phyloP scores from a whole-genome alignment of 345 rosid species.

The Clarkia xantiana region DNA sequence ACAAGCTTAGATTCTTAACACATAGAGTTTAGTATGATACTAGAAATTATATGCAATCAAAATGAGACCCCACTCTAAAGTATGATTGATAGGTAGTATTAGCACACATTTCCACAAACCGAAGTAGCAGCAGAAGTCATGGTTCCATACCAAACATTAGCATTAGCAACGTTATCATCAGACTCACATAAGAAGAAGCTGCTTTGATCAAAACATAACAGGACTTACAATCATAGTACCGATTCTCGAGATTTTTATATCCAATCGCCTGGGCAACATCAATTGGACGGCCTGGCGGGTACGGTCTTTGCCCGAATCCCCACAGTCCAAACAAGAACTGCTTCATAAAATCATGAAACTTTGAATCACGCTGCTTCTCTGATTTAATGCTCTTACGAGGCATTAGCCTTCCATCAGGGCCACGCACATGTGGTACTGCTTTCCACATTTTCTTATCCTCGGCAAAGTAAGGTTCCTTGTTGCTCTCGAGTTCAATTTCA shows the following conservation, averaged over 20 bases:
- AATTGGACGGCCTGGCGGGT: constrained; percentile 66
- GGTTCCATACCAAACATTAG: too few species aligned
- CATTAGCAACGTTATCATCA: too few species aligned
- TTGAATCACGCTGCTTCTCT: constrained; percentile 62
- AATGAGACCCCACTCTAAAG: too few species aligned
- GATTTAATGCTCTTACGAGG: constrained; percentile 69
- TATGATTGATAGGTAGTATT: too few species aligned
- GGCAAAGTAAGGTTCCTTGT: constrained; percentile 37
- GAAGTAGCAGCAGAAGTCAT: too few species aligned
- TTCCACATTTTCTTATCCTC: constrained; percentile 70
- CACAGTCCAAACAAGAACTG: constrained; percentile 81
- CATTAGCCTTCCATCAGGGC: constrained; percentile 79
- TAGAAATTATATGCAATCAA: too few species aligned
- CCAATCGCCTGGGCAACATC: constrained; percentile 93
- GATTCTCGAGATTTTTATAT: constrained; percentile 63
- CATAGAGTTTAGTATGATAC: too few species aligned
- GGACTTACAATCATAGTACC: constrained; percentile 79
- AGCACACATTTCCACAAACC: too few species aligned
- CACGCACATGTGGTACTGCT: constrained; percentile 56
- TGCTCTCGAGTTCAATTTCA: constrained; percentile 43
- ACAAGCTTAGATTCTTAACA: too few species aligned
- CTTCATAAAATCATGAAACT: constrained; percentile 81
- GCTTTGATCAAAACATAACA: neutral
- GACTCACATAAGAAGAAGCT: too few species aligned
- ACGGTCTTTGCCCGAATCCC: constrained; percentile 86